Evolutionary conservation across 805 yeast genomes (phyloP).

Genomic region (Aciculoconidium aculeatum): DNA sequence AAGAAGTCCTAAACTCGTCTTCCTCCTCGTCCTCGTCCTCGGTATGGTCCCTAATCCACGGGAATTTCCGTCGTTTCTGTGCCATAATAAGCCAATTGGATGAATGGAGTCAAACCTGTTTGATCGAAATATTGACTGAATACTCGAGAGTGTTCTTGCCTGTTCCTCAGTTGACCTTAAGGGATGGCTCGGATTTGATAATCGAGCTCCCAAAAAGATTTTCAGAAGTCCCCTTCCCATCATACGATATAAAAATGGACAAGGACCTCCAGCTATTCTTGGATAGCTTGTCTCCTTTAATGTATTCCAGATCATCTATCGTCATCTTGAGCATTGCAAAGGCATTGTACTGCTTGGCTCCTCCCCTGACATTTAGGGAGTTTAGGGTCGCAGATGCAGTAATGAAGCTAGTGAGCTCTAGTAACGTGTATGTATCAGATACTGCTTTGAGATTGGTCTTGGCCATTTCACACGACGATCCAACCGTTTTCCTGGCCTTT

Average conservation of each 20-base stretch:
- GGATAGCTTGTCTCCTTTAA: conserved; percentile 38
- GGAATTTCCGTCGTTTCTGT: conserved; percentile 58
- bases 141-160: conserved; percentile 61
- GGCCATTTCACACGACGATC: conserved; percentile 29
- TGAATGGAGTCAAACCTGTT: conserved; percentile 60
- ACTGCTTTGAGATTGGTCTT: conserved; percentile 44
- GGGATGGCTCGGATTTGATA: conserved; percentile 22
- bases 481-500: conserved; percentile 25
- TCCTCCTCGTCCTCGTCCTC: conserved; percentile 20
- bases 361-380: conserved; percentile 46
- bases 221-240: conserved; percentile 11
- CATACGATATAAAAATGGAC: conserved; percentile 40
- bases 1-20: too few species aligned
- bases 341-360: conserved; percentile 52
- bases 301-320: conserved; percentile 48
- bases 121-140: conserved; percentile 58
- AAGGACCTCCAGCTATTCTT: conserved; percentile 55
- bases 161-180: conserved; percentile 39
- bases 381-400: conserved; percentile 47
- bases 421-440: conserved; percentile 15
- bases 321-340: conserved; percentile 59
- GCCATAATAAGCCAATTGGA: conserved; percentile 48
- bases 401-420: conserved; percentile 32
- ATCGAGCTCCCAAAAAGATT: conserved; percentile 41
- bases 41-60: conserved; percentile 63